Evolutionary conservation across 2,329 filamentous ascomycete genomes (phyloP).

Genomic region (Pseudogymnoascus sp.): DNA sequence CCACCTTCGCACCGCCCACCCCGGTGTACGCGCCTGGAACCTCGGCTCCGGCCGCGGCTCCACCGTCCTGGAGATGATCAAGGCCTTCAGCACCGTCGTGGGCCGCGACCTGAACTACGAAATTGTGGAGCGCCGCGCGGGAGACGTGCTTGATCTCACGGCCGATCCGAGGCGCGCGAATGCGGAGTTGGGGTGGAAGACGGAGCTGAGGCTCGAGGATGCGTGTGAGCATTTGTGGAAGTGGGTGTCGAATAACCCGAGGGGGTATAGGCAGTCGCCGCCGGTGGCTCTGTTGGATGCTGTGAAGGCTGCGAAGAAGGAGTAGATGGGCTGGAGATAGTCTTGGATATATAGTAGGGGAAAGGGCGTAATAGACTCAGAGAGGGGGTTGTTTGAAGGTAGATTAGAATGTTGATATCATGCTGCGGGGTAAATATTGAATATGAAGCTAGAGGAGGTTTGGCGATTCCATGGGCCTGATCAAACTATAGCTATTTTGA

Average conservation of each 20-base stretch:
- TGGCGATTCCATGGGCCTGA: not conserved
- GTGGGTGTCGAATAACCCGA: slow-evolving; percentile 95
- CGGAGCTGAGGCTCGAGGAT: slow-evolving; percentile 80
- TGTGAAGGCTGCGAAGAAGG: slow-evolving; percentile 36
- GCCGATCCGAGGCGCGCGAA: slow-evolving; percentile 85
- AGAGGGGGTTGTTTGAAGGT: not conserved
- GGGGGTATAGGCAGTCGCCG: slow-evolving; percentile 89
- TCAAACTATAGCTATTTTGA: not conserved
- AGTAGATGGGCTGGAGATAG: not conserved
- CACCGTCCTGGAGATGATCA: slow-evolving; percentile 96
- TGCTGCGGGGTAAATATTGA: not conserved
- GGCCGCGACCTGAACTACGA: slow-evolving; percentile 82
- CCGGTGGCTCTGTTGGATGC: slow-evolving; percentile 69
- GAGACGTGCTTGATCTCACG: slow-evolving; percentile 90
- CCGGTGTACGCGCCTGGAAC: slow-evolving; percentile 94
- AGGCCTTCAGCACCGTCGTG: slow-evolving; percentile 81
- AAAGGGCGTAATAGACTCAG: not conserved
- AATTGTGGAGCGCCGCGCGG: slow-evolving; percentile 70
- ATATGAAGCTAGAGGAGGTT: not conserved
- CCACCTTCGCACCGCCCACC: slow-evolving; percentile 74
- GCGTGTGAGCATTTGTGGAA: slow-evolving; percentile 92
- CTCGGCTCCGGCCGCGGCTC: slow-evolving; percentile 88
- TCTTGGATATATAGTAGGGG: not conserved
- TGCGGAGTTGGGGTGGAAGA: slow-evolving; percentile 85
- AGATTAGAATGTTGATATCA: not conserved